These are phyloP conservation scores for Mycena vulgaris DNA, from an alignment of 768 basidiomycete species.

Conservation along the genomic window DNA sequence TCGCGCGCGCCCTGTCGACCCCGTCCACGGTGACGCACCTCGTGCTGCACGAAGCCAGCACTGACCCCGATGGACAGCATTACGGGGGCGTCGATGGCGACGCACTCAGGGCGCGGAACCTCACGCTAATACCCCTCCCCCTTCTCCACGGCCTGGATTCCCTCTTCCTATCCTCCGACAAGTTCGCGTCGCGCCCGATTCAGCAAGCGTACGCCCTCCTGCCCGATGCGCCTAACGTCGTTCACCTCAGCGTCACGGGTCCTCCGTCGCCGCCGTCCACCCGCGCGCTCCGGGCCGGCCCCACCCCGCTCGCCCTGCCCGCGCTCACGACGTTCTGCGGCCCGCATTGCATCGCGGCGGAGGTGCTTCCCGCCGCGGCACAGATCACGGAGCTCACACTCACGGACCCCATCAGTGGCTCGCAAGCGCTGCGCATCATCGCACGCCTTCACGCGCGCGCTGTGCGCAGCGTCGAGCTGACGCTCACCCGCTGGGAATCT, in stretches of 20 bases:
- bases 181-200: background rate
- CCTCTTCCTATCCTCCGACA: conserved; percentile 4
- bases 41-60: background rate
- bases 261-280: background rate
- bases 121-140: background rate
- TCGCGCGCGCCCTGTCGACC: background rate
- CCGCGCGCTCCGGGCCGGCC: background rate
- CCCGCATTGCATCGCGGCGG: background rate
- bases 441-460: background rate
- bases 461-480: conserved; percentile 8
- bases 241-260: background rate
- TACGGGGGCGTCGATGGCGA: no score
- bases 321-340: background rate
- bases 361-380: background rate
- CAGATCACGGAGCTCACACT: background rate
- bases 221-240: background rate
- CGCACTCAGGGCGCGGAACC: background rate
- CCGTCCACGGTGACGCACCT: conserved; percentile 3
- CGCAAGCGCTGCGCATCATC: background rate
- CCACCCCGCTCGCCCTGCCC: background rate
- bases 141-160: background rate
- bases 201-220: background rate
- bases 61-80: no score
- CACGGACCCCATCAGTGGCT: background rate
- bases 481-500: background rate